Conservation (phyloP, 495 filamentous ascomycete species). For the Xylaria grammica region DNA sequence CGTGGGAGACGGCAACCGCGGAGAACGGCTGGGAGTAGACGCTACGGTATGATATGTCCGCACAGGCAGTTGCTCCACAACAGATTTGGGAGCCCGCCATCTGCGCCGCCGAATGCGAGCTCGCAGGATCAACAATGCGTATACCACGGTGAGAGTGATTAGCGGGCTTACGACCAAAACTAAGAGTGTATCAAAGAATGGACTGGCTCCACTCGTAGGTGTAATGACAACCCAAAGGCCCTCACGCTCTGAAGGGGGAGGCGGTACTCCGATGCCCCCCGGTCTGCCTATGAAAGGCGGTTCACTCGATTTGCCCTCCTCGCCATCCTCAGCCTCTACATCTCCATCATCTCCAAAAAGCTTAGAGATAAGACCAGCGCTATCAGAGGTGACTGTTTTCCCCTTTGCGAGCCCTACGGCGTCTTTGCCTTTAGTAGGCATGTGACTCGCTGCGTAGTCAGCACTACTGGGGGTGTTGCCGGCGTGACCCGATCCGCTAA, state of each 20-base stretch:
- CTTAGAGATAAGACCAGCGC: constrained; percentile 46
- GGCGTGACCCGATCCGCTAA: constrained; percentile 60
- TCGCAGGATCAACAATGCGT: constrained; percentile 84
- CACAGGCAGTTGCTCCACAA: constrained; percentile 93
- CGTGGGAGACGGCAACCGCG: constrained; percentile 58
- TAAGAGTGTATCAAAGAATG: constrained; percentile 94
- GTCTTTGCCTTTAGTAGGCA: constrained; percentile 33
- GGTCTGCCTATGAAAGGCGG: constrained; percentile 23
- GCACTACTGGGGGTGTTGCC: constrained; percentile 80
- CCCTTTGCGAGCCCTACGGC: constrained; percentile 32
- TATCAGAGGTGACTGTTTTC: constrained; percentile 30
- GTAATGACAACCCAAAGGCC: constrained; percentile 96
- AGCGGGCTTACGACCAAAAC: constrained; percentile 92
- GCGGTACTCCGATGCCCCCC: constrained; percentile 11
- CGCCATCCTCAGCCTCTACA: constrained; percentile 32
- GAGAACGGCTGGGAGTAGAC: constrained; percentile 63
- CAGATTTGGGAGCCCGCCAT: constrained; percentile 95
- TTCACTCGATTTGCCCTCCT: constrained; percentile 22
- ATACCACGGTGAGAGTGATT: constrained; percentile 90
- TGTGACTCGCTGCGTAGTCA: constrained; percentile 61
- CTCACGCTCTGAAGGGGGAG: constrained; percentile 59
- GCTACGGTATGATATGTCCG: constrained; percentile 89
- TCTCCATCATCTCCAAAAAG: constrained; percentile 54
- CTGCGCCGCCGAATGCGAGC: constrained; percentile 87
- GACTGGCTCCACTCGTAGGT: constrained; percentile 86